A percentile compares a stretch with the other conserved stretches of the same genome.
Evolutionary conservation across 2,329 filamentous ascomycete species (phyloP).

Genomic region (Botrytis elliptica): DNA sequence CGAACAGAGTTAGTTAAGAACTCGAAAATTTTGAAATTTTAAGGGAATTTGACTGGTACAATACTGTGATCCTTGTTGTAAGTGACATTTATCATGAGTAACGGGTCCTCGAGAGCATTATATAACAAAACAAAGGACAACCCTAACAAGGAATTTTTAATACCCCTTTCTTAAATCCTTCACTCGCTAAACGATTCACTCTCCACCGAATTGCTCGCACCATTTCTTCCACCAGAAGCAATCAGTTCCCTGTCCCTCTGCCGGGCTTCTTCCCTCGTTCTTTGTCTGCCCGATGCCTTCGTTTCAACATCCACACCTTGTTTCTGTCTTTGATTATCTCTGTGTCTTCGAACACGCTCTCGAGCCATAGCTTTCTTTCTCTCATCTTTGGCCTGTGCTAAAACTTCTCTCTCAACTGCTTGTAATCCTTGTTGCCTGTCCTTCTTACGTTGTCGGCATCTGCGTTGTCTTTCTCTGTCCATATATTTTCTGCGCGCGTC

Average conservation of each 20-base stretch:
- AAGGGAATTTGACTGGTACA: background rate
- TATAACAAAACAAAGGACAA: background rate
- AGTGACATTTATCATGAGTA: too few species aligned
- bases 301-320: background rate
- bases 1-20: background rate
- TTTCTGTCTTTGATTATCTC: constrained; percentile 9
- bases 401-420: background rate
- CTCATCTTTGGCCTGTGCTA: constrained; percentile 11
- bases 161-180: background rate
- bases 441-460: constrained; percentile 16
- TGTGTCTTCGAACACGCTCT: constrained; percentile 15
- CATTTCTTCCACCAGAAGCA: background rate
- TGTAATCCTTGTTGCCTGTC: constrained; percentile 7
- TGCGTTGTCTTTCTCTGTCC: constrained; percentile 17
- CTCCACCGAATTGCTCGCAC: background rate
- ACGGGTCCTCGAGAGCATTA: background rate
- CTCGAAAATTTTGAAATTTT: too few species aligned
- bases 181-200: background rate
- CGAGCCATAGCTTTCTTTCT: constrained; percentile 14
- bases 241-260: constrained; percentile 2
- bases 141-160: background rate
- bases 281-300: background rate
- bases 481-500: constrained; percentile 13
- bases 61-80: background rate
- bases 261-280: background rate